phyloP scores from a whole-genome alignment of 2,329 filamentous ascomycete genomes.

The Cytospora paraplurivora region DNA sequence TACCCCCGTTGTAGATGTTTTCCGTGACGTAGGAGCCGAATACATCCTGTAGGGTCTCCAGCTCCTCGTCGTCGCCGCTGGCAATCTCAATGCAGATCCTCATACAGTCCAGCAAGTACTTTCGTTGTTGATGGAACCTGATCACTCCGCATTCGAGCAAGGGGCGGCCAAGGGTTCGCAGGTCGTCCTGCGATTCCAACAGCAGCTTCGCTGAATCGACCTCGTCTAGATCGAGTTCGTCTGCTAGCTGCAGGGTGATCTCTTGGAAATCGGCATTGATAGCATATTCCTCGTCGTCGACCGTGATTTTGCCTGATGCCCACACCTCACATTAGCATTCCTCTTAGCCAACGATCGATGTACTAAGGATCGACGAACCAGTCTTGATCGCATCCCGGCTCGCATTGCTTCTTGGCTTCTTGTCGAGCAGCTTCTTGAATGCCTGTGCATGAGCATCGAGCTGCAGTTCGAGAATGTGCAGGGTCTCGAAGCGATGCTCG shows the following conservation, averaged over 20 bases:
- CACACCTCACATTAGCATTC: constrained; percentile 28
- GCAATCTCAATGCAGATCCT: constrained; percentile 75
- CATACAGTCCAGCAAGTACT: constrained; percentile 80
- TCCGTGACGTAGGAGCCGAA: constrained; percentile 58
- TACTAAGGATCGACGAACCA: constrained; percentile 48
- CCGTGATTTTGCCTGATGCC: constrained; percentile 68
- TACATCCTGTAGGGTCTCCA: constrained; percentile 51
- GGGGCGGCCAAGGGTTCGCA: constrained; percentile 68
- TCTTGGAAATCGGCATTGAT: constrained; percentile 90
- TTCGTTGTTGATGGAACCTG: constrained; percentile 82
- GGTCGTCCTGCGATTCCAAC: constrained; percentile 71
- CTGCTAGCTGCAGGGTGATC: constrained; percentile 76
- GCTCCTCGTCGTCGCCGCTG: constrained; percentile 57
- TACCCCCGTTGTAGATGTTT: constrained; percentile 60
- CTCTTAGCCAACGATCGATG: constrained; percentile 13
- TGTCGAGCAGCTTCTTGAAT: constrained; percentile 73
- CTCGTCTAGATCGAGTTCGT: constrained; percentile 89
- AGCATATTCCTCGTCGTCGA: constrained; percentile 73
- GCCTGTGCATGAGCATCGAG: constrained; percentile 68
- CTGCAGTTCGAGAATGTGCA: constrained; percentile 70
- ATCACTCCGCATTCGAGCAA: constrained; percentile 80
- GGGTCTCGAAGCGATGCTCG: constrained; percentile 62
- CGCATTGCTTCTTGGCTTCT: constrained; percentile 70
- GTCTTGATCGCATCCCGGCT: constrained; percentile 72
- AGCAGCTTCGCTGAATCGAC: constrained; percentile 78